Conservation (phyloP, 2,329 filamentous ascomycete species). For the Verticillium nonalfalfae region DNA sequence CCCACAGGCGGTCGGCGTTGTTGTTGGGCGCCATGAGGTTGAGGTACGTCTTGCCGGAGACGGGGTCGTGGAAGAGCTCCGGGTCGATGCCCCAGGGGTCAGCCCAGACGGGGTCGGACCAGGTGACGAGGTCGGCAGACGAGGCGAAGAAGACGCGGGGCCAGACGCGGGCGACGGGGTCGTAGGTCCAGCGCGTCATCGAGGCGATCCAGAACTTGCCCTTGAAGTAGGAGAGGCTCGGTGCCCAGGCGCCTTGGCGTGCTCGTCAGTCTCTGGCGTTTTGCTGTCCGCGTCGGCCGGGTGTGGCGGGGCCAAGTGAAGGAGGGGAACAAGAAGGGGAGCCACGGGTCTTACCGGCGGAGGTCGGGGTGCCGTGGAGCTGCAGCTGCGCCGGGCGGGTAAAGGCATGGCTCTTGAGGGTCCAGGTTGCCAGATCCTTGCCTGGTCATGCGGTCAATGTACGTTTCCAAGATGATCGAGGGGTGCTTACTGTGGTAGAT, state of each 20-base stretch:
- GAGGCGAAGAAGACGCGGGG: conserved; percentile 19
- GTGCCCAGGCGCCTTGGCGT: conserved; percentile 4
- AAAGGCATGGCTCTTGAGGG: conserved; percentile 18
- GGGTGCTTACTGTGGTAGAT: conserved; percentile 34
- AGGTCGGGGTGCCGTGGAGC: conserved; percentile 4
- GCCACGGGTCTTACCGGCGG: neutral
- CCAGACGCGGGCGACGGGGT: conserved; percentile 27
- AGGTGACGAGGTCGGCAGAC: conserved; percentile 9
- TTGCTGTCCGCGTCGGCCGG: too few species aligned
- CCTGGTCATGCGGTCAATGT: conserved; percentile 15
- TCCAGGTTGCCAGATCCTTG: conserved; percentile 33
- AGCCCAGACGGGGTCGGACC: conserved; percentile 5
- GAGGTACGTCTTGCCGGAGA: conserved; percentile 11
- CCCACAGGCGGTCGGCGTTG: conserved; percentile 13
- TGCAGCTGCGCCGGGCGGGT: conserved; percentile 5
- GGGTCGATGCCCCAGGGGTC: conserved; percentile 9
- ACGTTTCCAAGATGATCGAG: neutral
- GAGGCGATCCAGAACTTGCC: conserved; percentile 7
- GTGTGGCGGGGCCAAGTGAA: neutral
- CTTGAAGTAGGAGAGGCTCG: conserved; percentile 1
- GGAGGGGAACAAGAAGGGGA: too few species aligned
- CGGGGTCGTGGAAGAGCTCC: conserved; percentile 9
- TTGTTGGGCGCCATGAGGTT: conserved; percentile 14
- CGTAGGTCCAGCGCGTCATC: conserved; percentile 25
- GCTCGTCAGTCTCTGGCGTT: too few species aligned